Evolutionary conservation across 768 basidiomycete species (phyloP), one percentile per base, ranked within the genome.

Genomic region (Gloeostereum incarnatum): DNA sequence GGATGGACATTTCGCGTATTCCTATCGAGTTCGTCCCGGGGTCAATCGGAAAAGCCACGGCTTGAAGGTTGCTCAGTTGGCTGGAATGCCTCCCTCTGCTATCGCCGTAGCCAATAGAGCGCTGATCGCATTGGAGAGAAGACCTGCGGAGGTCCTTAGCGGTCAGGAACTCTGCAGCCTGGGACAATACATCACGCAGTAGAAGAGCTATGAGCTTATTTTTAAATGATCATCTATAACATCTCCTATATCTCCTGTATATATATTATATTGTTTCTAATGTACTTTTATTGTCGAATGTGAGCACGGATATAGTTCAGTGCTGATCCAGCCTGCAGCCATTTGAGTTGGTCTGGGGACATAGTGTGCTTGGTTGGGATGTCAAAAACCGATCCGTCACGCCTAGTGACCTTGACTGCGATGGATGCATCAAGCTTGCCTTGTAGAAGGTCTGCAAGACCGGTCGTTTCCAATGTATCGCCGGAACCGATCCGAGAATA

Each of bases 31-130:
- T 27, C 63, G 67, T 32, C 81, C 83, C 4, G 93, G 93, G 0
- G 77, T 97, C 37, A 97, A 93, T 56, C 71, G 80, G 39, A 75
- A 93, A 47, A 93, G 91, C 36, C 93, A 96, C 52, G 93, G 87
- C 1, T 58, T 96, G 38, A 89, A 88, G 54, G 89, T 93, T 20
- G 93, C 93, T 7, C 74, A 81, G 32, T 59, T 94, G 9, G 92
- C 90, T 13, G 88, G 90, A 8, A 74, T 96, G 63, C 92, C 91
- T 1, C 43, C 61, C 6, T 53, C 67, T 5, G 80, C 73, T 1
- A 57, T 92, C 41, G 49, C 55, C 3, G 64, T 87, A 11, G 89
- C 88, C 0, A 57, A 58, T n/a, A 58, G 69, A 5, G 71, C 74
- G 3, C 57, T 88, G 8, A 36, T 48, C 2, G 65, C 58, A 43